Evolutionary conservation across 148 eudicot species (phyloP), one percentile per base, ranked within the genome.

Genomic region (Chenopodium berlandieri): DNA sequence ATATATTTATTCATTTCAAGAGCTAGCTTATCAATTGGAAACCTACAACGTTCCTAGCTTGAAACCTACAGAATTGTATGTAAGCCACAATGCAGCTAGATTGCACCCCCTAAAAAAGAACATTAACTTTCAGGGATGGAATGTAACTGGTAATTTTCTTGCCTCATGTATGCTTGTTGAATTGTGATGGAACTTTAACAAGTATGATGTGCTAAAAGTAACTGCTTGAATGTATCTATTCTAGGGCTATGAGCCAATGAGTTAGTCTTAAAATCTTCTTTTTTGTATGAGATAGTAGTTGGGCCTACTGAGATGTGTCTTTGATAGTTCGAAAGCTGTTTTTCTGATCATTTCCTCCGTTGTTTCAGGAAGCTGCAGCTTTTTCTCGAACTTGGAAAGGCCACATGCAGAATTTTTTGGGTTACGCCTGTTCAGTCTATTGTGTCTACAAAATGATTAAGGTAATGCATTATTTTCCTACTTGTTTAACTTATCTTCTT

Each of bases 301-400:
- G 34, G 13, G 44, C n/a, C 72, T 17, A 3, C 34, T n/a, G 46
- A 19, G 23, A n/a, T 30, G 69, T 32, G 25, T 62, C 70, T 77
- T 20, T 68, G 14, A 52, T 73, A 77, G 47, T 77, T 20, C 58
- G 14, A 52, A 81, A 77, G 47, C 73, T 77, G 27, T 20, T 68
- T 79, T 52, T 34, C 64, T 56, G 73, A 6, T 74, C 66, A 67
- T 79, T 27, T 48, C 78, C 76, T 70, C 75, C 76, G 72, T 81
- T 70, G 68, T 88, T 84, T 40, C 93, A 96, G 99, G 95, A 91
- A 89, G 98, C 99, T 72, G 99, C 99, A 82, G 92, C 97, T 84
- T 96, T 90, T 85, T 96, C 99, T 73, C 90, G 99, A 86, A 96
- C 98, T 46, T 96, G 99, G 99, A 96, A 87, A 87, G 99, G 99